Percentiles rank a stretch among this genome's conserved stretches.
phyloP scores from a whole-genome alignment of 768 basidiomycete species.

The Macrolepiota fuliginosa region DNA sequence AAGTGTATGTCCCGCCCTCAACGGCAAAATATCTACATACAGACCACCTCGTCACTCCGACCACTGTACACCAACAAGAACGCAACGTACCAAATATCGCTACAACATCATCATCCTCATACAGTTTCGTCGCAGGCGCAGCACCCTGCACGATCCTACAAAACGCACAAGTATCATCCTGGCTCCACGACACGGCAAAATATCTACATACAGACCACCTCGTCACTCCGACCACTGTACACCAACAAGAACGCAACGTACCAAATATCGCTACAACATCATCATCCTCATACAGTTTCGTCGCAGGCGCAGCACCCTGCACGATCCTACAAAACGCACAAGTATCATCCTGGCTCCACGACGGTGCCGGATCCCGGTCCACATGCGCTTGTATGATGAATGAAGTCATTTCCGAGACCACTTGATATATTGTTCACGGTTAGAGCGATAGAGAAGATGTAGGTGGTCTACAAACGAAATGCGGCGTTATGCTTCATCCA shows the following conservation, averaged over 20 bases:
- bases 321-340: conserved; percentile 72
- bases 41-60: background rate
- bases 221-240: background rate
- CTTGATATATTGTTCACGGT: too few relatives aligned
- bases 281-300: conserved; percentile 59
- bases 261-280: conserved; percentile 66
- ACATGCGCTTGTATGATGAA: conserved; percentile 69
- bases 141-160: conserved; percentile 61
- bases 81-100: conserved; percentile 55
- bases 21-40: conserved; percentile 67
- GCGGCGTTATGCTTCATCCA: too few relatives aligned
- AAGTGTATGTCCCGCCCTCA: conserved; percentile 65
- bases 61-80: background rate
- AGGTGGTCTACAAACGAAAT: too few relatives aligned
- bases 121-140: conserved; percentile 46
- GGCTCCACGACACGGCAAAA: too few relatives aligned
- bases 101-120: conserved; percentile 61
- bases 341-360: conserved; percentile 47
- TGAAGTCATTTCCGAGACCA: conserved; percentile 54
- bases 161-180: conserved; percentile 53
- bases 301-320: conserved; percentile 41
- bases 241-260: conserved; percentile 19
- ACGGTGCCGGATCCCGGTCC: conserved; percentile 37
- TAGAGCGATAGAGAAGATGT: too few relatives aligned
- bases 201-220: too few relatives aligned